Base-by-base conservation (phyloP, 805 yeast genomes). In the Spathaspora girioi region DNA sequence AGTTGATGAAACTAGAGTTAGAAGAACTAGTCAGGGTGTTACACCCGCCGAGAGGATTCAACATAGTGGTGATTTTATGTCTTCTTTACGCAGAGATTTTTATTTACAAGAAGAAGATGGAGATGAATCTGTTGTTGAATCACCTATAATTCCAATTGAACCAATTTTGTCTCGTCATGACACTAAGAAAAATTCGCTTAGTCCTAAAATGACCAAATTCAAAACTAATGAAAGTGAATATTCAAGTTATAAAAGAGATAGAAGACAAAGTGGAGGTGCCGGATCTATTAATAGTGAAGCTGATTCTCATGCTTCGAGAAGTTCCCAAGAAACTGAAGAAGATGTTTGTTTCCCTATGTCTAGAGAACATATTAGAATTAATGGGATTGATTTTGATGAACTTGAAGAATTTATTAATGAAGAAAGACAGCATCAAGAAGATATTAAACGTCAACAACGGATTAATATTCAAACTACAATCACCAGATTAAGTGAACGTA, bases 341-440 rank as follows among this genome's bases (percentile, higher is more conserved):
- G 98, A 93, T 78, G 99, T 93, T 44, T 93, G 98, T 75, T 92
- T 92, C 69, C 98, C 98, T 1, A 86, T 90, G 89, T 72, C 83
- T 46, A 84, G 87, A 3, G 86, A 86, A 54, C 78, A 74, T 54
- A 71, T 74, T 23, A 65, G 76, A 49, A 72, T 81, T 43, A 84
- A 83, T 54, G 97, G 96, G 17, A 89, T 94, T 58, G 97, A 93
- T 68, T 90, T 93, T 62, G 90, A 84, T 61, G 97, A 91, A 62
- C 80, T 93, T 56, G 97, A 89, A 53, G 94, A 87, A 58, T 89
- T 87, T 62, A 83, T 87, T 43, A 75, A 75, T 49, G 86, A 81
- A 50, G 84, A 82, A 58, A 71, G 84, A 53, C 80, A 75, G 52
- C 80, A 81, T 60, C 76, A 61, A 42, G 46, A 50, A 10, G 54